Percentiles rank a stretch among this genome's conserved stretches.
phyloP scores from a whole-genome alignment of 768 basidiomycete genomes.

The Collybia sp. region DNA sequence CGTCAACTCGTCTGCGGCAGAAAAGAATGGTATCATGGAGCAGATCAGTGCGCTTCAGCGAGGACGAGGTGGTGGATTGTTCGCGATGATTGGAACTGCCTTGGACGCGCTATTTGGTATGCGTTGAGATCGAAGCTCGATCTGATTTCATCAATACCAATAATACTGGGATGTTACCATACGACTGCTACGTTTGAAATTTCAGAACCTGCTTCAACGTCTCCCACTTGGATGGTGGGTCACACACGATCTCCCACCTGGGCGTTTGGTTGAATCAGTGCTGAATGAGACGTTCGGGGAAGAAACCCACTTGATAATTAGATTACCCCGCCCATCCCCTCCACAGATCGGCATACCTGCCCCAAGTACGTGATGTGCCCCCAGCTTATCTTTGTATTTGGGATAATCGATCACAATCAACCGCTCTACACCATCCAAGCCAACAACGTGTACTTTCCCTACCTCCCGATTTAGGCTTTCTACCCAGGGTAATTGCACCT shows the following conservation, averaged over 20 bases:
- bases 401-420: constrained; percentile 48
- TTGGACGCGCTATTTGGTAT: neutral
- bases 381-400: constrained; percentile 39
- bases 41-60: neutral
- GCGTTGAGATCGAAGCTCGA: neutral
- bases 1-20: no score
- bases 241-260: constrained; percentile 22
- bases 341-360: constrained; percentile 68
- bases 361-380: constrained; percentile 46
- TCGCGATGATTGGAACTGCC: neutral
- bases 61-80: neutral
- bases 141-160: neutral
- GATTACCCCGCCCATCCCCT: constrained; percentile 43
- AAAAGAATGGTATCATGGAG: neutral
- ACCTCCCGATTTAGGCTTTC: constrained; percentile 43
- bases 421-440: constrained; percentile 55
- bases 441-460: constrained; percentile 45
- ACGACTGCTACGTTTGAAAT: constrained; percentile 10
- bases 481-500: constrained; percentile 52
- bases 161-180: neutral
- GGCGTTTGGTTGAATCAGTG: neutral
- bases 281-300: neutral
- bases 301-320: constrained; percentile 5
- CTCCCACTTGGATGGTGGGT: constrained; percentile 13
- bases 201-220: constrained; percentile 12